Evolutionary conservation across 345 rosid genomes (phyloP).

Genomic region (Euphorbia tirucalli): DNA sequence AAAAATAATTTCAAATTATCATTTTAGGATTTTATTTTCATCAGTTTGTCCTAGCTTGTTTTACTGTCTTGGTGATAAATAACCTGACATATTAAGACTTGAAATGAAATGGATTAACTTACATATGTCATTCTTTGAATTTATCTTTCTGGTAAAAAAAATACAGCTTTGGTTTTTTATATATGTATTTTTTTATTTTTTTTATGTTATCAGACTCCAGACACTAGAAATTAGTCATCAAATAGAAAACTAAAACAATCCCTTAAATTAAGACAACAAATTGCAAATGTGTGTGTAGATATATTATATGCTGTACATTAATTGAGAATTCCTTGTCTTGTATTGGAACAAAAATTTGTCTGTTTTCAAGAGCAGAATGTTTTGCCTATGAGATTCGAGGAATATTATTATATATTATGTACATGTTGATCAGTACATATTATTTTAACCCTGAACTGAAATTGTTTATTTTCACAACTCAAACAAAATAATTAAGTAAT

Average conservation of each 20-base stretch:
- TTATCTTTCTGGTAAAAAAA: no score
- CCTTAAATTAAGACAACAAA: not conserved
- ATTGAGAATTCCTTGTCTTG: conserved; percentile 3
- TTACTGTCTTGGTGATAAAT: no score
- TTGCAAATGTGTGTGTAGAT: not conserved
- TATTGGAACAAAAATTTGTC: conserved; percentile 10
- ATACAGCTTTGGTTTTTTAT: no score
- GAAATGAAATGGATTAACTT: not conserved
- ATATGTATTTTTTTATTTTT: no score
- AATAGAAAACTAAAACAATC: not conserved
- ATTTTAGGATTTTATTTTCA: no score
- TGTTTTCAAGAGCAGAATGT: conserved; percentile 4
- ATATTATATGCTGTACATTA: not conserved
- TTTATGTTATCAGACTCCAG: no score
- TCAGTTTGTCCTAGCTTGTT: no score
- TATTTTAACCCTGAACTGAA: no score
- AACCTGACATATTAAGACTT: not conserved
- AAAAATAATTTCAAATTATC: no score
- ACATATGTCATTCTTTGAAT: no score
- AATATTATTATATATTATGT: conserved; percentile 7
- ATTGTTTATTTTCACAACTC: no score
- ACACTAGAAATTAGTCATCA: not conserved
- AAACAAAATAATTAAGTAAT: not conserved
- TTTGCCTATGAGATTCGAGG: conserved; percentile 10
- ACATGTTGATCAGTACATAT: no score